Evolutionary conservation across 345 rosid species (phyloP).

Genomic region (Corchorus olitorius): DNA sequence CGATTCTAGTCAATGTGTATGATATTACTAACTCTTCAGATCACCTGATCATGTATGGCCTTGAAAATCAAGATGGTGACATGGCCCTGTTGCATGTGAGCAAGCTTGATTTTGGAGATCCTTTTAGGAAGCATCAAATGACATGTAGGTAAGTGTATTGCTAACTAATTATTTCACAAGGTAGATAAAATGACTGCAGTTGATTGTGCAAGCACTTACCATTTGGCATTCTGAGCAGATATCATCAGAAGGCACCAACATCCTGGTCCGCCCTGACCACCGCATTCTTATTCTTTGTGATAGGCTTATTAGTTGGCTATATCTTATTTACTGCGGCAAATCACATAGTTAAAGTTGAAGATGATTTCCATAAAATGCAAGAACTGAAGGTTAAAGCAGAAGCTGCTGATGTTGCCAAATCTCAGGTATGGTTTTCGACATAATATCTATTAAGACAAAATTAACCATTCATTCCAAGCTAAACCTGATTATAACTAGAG

Average conservation of each 20-base stretch:
- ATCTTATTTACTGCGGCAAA: slow-evolving; percentile 72
- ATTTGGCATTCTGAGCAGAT: slow-evolving; percentile 48
- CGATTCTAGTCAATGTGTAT: slow-evolving; percentile 84
- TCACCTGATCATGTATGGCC: slow-evolving; percentile 89
- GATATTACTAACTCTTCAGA: slow-evolving; percentile 86
- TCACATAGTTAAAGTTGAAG: slow-evolving; percentile 92
- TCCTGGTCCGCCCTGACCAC: slow-evolving; percentile 78
- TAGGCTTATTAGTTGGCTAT: slow-evolving; percentile 79
- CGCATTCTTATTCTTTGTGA: slow-evolving; percentile 64
- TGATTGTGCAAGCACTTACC: slow-evolving; percentile 16
- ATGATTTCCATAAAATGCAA: slow-evolving; percentile 82
- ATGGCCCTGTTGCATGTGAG: slow-evolving; percentile 71
- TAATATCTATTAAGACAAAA: background rate
- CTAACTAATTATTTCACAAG: slow-evolving; percentile 9
- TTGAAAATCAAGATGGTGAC: slow-evolving; percentile 80
- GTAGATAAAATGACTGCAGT: slow-evolving; percentile 13
- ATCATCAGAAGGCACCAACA: slow-evolving; percentile 80
- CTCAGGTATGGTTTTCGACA: slow-evolving; percentile 51
- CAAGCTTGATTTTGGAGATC: slow-evolving; percentile 94
- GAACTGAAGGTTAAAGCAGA: slow-evolving; percentile 85
- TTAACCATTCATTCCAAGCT: background rate
- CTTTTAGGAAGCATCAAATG: slow-evolving; percentile 92
- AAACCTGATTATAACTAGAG: slow-evolving; percentile 9
- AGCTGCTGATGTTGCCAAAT: slow-evolving; percentile 98
- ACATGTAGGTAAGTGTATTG: slow-evolving; percentile 68